A percentile compares a stretch with the other conserved stretches of the same genome.
Conservation (phyloP, 2,329 filamentous ascomycete genomes). For the Stemphylium vesicarium region DNA sequence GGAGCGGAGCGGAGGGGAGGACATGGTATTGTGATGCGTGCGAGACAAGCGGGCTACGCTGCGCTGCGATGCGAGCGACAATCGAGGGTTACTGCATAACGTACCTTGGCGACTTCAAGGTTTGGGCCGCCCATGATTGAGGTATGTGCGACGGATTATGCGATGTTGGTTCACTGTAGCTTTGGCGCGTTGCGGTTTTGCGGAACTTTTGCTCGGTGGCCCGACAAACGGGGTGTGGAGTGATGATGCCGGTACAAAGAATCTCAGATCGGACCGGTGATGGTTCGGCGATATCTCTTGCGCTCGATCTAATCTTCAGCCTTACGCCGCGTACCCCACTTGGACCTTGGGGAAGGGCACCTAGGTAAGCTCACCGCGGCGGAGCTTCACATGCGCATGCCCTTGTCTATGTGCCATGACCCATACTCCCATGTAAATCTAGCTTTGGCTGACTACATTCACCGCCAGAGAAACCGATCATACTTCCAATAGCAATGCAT, state of each 20-base stretch:
- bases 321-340: conserved; percentile 3
- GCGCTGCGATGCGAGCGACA: too few relatives aligned
- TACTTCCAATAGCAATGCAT: too few relatives aligned
- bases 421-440: too few relatives aligned
- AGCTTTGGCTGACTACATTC: neutral
- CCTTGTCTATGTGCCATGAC: too few relatives aligned
- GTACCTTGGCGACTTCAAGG: conserved; percentile 92
- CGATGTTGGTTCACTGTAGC: neutral
- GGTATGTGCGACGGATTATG: neutral
- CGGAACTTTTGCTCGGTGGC: neutral
- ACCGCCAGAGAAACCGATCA: too few relatives aligned
- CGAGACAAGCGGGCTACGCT: neutral
- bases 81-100: neutral
- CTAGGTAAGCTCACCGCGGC: neutral
- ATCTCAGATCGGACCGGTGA: conserved; percentile 11
- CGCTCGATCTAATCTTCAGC: conserved; percentile 13
- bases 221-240: conserved; percentile 1
- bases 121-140: conserved; percentile 80
- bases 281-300: conserved; percentile 7
- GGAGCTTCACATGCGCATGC: conserved; percentile 4
- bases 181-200: neutral
- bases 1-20: neutral
- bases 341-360: conserved; percentile 5
- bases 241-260: conserved; percentile 7
- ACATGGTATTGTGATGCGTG: conserved; percentile 2